A percentile compares a stretch with the other conserved stretches of the same genome.
Evolutionary conservation across 2,329 filamentous ascomycete genomes (phyloP).

Genomic region (Ceratocystis colombiana): DNA sequence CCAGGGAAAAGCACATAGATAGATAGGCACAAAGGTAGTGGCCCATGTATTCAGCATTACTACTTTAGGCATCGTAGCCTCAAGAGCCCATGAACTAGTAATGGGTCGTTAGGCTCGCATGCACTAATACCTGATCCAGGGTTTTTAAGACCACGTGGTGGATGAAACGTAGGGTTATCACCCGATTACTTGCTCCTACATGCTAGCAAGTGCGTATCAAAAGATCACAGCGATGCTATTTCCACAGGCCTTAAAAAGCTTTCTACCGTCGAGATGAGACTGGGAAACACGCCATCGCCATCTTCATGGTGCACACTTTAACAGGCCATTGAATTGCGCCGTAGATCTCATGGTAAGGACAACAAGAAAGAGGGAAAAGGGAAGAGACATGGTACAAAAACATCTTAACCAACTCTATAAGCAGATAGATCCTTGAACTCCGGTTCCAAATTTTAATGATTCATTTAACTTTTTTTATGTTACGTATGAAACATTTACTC

Average conservation of each 20-base stretch:
- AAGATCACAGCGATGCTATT: neutral
- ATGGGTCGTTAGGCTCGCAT: no score
- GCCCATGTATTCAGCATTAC: no score
- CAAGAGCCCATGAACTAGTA: no score
- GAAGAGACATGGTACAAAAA: conserved; percentile 13
- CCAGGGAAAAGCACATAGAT: neutral
- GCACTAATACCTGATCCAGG: no score
- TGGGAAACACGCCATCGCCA: neutral
- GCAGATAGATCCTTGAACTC: conserved; percentile 20
- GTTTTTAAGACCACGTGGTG: no score
- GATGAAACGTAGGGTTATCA: no score
- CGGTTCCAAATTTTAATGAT: conserved; percentile 20
- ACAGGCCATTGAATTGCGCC: conserved; percentile 10
- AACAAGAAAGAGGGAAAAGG: conserved; percentile 10
- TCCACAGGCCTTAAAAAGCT: neutral
- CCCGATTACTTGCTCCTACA: no score
- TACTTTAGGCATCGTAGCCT: no score
- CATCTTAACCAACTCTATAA: conserved; percentile 16
- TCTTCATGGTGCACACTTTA: conserved; percentile 9
- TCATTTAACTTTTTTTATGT: conserved; percentile 24
- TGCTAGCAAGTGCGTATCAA: neutral
- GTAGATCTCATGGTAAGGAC: conserved; percentile 9
- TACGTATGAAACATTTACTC: conserved; percentile 42
- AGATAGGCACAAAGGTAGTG: neutral
- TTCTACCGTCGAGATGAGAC: neutral